Conservation (phyloP, 257 asterid genomes). For the Solanum clarkiae region DNA sequence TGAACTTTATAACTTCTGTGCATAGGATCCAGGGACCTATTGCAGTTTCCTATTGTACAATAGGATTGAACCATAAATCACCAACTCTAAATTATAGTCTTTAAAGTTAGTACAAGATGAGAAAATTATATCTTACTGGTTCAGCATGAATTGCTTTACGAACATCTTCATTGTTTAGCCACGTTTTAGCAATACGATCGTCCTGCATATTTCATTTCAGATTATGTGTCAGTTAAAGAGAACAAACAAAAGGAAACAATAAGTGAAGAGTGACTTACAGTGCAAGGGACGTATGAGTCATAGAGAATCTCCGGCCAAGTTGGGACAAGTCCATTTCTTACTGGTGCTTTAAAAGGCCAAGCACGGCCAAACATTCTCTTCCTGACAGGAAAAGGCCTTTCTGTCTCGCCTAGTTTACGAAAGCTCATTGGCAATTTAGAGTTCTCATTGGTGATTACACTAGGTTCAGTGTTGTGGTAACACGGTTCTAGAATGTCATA, state of each 20-base stretch:
- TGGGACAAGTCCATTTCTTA: conserved; percentile 71
- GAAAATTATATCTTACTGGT: conserved; percentile 36
- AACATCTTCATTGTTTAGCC: conserved; percentile 73
- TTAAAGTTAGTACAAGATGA: not conserved
- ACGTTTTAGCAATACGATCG: conserved; percentile 62
- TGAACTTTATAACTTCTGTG: conserved; percentile 40
- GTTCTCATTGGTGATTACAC: conserved; percentile 15
- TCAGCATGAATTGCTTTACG: conserved; percentile 87
- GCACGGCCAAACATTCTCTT: conserved; percentile 91
- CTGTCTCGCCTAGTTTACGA: conserved; percentile 83
- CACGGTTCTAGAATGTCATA: conserved; percentile 90
- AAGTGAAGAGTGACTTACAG: conserved; percentile 33
- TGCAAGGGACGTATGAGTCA: conserved; percentile 47
- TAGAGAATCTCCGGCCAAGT: conserved; percentile 74
- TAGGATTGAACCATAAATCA: not conserved
- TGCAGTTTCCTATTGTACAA: conserved; percentile 26
- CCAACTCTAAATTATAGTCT: not conserved
- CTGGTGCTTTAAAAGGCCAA: conserved; percentile 92
- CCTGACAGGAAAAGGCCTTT: conserved; percentile 68
- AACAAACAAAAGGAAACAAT: not conserved
- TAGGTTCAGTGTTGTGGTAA: conserved; percentile 39
- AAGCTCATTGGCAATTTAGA: conserved; percentile 63
- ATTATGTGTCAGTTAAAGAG: not conserved
- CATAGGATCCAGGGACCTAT: conserved; percentile 67
- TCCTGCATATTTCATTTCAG: conserved; percentile 31